Evolutionary conservation across 2,329 filamentous ascomycete species (phyloP).

Genomic region (Xylariaceae sp.): DNA sequence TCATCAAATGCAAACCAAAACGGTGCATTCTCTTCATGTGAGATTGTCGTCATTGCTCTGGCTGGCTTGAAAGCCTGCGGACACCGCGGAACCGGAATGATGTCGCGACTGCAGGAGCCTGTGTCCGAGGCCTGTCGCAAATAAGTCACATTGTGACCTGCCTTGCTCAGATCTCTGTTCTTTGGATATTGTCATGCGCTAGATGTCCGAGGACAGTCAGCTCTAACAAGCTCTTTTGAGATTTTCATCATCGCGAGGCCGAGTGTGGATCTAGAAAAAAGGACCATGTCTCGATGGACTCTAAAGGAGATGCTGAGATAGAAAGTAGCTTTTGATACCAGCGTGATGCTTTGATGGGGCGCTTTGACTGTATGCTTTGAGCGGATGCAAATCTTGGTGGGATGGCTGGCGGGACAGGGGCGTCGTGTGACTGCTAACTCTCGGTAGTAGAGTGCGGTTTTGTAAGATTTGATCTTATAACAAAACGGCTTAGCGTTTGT

Average conservation of each 20-base stretch:
- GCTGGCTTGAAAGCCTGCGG: conserved; percentile 20
- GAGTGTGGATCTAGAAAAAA: not conserved
- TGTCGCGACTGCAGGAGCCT: conserved; percentile 11
- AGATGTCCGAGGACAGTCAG: conserved; percentile 31
- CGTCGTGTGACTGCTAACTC: not conserved
- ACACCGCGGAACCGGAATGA: conserved; percentile 23
- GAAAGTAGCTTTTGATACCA: not conserved
- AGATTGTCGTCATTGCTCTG: conserved; percentile 41
- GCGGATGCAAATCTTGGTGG: not conserved
- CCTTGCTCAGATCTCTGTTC: conserved; percentile 61
- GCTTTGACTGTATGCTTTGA: not conserved
- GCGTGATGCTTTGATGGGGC: not conserved
- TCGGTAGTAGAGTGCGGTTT: not conserved
- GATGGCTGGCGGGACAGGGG: not conserved
- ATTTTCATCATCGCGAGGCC: conserved; percentile 41
- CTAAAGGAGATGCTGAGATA: not conserved
- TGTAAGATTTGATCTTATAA: not conserved
- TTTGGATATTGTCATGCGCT: conserved; percentile 45
- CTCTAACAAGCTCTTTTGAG: conserved; percentile 36
- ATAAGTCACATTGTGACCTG: conserved; percentile 21
- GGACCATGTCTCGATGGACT: not conserved
- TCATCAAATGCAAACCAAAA: conserved; percentile 37
- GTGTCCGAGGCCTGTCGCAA: conserved; percentile 18
- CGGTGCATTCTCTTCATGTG: conserved; percentile 32
- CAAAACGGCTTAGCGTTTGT: not conserved